Percentiles rank a stretch among this genome's conserved stretches.
Conservation (phyloP, 441 rosid genomes). For the Erodium texanum region DNA sequence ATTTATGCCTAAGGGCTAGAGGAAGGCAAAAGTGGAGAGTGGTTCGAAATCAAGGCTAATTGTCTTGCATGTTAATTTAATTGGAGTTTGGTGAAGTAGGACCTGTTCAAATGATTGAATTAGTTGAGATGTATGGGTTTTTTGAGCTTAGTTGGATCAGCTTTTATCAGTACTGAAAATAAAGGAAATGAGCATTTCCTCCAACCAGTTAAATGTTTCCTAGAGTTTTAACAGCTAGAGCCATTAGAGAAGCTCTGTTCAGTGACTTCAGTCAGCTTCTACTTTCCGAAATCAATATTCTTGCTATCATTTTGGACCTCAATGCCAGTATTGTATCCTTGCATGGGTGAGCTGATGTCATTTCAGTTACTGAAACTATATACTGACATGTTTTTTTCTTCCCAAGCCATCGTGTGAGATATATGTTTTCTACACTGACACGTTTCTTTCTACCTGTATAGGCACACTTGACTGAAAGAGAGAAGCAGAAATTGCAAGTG, state of each 20-base stretch:
- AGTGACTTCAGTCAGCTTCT: not conserved
- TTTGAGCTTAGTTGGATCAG: not conserved
- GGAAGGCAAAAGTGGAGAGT: constrained; percentile 1
- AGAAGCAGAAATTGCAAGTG: constrained; percentile 95
- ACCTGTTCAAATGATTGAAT: no score
- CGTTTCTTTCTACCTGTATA: constrained; percentile 26
- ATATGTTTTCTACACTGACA: constrained; percentile 1
- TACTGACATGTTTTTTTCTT: not conserved
- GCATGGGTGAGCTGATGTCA: not conserved
- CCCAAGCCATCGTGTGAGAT: not conserved
- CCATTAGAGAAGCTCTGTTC: not conserved
- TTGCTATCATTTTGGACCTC: not conserved
- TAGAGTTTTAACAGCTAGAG: not conserved
- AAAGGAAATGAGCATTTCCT: no score
- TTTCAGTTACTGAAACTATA: not conserved
- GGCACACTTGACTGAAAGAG: constrained; percentile 94
- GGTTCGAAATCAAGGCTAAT: not conserved
- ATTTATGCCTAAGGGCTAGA: not conserved
- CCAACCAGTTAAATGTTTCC: not conserved
- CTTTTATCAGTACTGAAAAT: not conserved
- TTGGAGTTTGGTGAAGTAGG: not conserved
- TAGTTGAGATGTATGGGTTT: not conserved
- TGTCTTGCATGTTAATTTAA: not conserved
- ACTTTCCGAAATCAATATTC: not conserved
- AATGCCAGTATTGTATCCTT: not conserved